Evolutionary conservation across 805 yeast genomes (phyloP).

Genomic region (Yarrowia deformans): DNA sequence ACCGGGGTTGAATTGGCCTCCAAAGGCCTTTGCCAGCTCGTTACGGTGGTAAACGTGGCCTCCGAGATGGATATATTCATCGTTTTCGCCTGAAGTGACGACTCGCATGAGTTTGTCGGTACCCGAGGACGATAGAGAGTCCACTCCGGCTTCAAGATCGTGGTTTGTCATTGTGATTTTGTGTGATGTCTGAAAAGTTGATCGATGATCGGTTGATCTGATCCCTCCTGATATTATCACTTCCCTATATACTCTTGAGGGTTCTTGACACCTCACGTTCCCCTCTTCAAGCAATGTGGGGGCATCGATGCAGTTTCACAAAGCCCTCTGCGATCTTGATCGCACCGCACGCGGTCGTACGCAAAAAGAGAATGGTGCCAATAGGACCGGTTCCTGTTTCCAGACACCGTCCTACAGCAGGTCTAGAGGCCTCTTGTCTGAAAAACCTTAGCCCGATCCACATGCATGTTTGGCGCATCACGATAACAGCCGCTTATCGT

Average conservation of each 20-base stretch:
- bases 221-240: not conserved
- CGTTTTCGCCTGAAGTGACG: constrained; percentile 56
- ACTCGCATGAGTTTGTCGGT: constrained; percentile 43
- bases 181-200: not conserved
- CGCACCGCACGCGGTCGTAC: too few relatives aligned
- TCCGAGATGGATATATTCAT: constrained; percentile 71
- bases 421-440: not conserved
- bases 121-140: constrained; percentile 14
- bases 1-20: constrained; percentile 39
- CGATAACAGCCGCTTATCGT: constrained; percentile 30
- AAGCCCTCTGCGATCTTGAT: not conserved
- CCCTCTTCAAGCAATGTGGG: constrained; percentile 3
- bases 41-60: constrained; percentile 65
- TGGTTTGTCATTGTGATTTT: not conserved
- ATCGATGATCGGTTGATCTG: not conserved
- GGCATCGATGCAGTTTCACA: constrained; percentile 9
- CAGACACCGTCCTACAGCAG: constrained; percentile 4
- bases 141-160: constrained; percentile 21
- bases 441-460: too few relatives aligned
- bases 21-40: constrained; percentile 68
- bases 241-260: constrained; percentile 8
- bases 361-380: too few relatives aligned
- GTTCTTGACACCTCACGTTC: not conserved
- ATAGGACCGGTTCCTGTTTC: too few relatives aligned
- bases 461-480: constrained; percentile 21